Percentiles rank a stretch among this genome's conserved stretches.
These are phyloP conservation scores for Kwoniella europaea DNA, from an alignment of 768 basidiomycete species.

Conservation along the genomic window DNA sequence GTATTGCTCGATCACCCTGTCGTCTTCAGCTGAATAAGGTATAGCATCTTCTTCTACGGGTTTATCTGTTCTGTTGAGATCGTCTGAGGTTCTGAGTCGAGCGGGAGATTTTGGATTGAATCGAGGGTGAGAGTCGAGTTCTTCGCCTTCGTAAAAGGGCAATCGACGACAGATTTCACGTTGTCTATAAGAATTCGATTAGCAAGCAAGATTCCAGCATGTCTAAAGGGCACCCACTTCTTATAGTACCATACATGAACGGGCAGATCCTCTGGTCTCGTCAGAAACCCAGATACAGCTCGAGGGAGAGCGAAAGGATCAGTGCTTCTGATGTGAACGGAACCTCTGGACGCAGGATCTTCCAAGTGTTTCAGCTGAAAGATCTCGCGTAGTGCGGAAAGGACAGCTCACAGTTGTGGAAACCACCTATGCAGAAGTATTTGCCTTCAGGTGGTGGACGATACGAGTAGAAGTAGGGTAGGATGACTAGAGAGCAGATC, in stretches of 20 bases:
- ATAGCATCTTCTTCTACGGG: conserved; percentile 12
- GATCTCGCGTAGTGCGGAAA: not conserved
- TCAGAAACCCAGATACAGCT: conserved; percentile 30
- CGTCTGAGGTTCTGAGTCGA: not conserved
- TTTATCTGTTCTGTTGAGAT: conserved; percentile 6
- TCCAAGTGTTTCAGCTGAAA: not conserved
- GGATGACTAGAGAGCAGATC: conserved; percentile 16
- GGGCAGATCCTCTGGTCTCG: conserved; percentile 32
- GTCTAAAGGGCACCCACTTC: conserved; percentile 10
- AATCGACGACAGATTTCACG: conserved; percentile 37
- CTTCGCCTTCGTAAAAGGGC: conserved; percentile 30
- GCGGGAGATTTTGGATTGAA: conserved; percentile 29
- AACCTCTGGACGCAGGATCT: conserved; percentile 32
- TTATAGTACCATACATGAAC: conserved; percentile 30
- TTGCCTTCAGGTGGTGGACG: conserved; percentile 12
- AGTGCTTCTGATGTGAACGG: conserved; percentile 30
- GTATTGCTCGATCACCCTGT: conserved; percentile 36
- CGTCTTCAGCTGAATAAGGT: conserved; percentile 35
- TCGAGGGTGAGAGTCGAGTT: conserved; percentile 25
- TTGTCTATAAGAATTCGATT: conserved; percentile 7
- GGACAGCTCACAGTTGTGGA: conserved; percentile 21
- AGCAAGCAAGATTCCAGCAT: not conserved
- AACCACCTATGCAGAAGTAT: conserved; percentile 26
- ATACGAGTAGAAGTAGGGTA: conserved; percentile 25
- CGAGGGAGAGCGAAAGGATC: conserved; percentile 30